Base-by-base conservation (phyloP, 1,284 basidiomycete genomes). In the Somion occarium region DNA sequence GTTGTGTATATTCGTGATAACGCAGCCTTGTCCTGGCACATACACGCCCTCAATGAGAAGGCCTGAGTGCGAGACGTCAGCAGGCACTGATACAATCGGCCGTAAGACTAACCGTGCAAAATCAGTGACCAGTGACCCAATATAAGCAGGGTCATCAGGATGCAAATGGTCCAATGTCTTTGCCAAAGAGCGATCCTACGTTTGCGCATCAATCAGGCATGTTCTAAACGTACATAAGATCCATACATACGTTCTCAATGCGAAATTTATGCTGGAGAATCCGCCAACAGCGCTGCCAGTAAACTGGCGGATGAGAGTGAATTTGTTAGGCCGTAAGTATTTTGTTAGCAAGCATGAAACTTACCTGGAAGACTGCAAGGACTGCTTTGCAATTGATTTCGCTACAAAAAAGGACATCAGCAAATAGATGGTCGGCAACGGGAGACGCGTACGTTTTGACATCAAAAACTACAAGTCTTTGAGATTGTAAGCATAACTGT, bases 231-330 rank as follows among this genome's bases (percentile, higher is more conserved):
- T n/a, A n/a, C n/a, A n/a, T n/a, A n/a, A n/a, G 2, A 15, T 38
- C 30, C 18, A 48, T 50, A 72, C 81, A 55, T 64, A 83, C 81
- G 86, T 88, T 61, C 86, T 71, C 38, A 89, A 69, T 4, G 85
- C 87, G 5, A 89, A 74, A 60, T 89, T 88, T 59, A 88, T 79
- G 60, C 84, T 88, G 5, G 87, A 83, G 5, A 88, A 71, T 12
- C 87, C 87, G 39, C 88, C 79, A 13, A 86, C 71, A 5, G 80
- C 76, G 63, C 86, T 86, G 2, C 86, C 87, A 46, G 83, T 64
- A 48, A 83, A 73, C 67, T 67, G 46, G n/a, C n/a, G 3, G 24
- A 18, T 12, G 15, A 12, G 15, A 15, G 30, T 34, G 15, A 34
- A 34, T 25, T 15, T 18, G 13, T 22, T 15, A 44, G 7, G 12